Base-by-base conservation (phyloP, 371 early-diverging fungal species). In the Dichotomocladium elegans region DNA sequence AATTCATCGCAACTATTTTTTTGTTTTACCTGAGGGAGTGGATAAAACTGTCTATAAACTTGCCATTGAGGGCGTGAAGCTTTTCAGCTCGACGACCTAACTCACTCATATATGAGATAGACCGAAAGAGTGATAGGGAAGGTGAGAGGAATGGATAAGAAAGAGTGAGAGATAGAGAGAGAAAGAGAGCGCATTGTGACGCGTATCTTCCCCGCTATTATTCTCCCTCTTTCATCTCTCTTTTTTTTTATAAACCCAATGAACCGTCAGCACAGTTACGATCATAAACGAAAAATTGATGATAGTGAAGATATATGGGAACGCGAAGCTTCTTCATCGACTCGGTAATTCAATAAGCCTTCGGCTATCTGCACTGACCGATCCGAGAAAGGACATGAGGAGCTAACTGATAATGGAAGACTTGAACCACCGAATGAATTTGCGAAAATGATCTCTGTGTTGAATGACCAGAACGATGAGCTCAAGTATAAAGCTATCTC, bases 271-370 rank as follows among this genome's bases (percentile, higher is more conserved):
- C 24, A 47, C 47, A 15, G 11, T 5, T 14, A 27, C 22, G 50
- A 50, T 34, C 17, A 27, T 41, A 52, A 52, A 30, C 52, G 52
- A 4, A 52, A 52, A 42, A 11, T 52, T 12, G 52, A 52, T 22
- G 52, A 52, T 42, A 25, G 28, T 12, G 42, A 52, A 17, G 52
- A 52, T 30, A 26, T 35, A 12, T 52, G 52, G 52, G 52, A 52
- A 27, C 42, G 42, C 3, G 52, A 52, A 25, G 52, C 52, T 42
- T 41, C 52, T 30, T 28, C 42, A 34, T 19, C 42, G 14, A 26
- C 42, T 17, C 52, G 52, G 52, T 52, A 42, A n/a, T 11, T 14
- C 22, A 11, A n/a, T 11, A 22, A 15, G 15, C 26, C 1, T 24
- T 50, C 25, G 26, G 31, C 3, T 25, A 3, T 25, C 14, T 24